Evolutionary conservation across 495 filamentous ascomycete species (phyloP).

Genomic region (Neurospora tetrasperma): DNA sequence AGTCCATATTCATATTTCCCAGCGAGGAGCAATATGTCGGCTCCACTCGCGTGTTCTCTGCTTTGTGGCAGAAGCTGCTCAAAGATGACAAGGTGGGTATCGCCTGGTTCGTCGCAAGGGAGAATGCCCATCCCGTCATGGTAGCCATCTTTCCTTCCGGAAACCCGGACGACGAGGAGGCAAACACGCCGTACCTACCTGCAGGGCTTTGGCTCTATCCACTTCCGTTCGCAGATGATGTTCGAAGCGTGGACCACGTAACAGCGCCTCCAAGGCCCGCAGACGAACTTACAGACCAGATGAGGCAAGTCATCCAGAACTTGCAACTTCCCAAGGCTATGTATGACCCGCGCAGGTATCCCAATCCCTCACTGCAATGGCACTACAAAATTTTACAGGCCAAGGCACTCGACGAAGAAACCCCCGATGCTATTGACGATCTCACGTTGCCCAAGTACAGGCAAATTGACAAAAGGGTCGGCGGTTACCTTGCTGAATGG

Average conservation of each 20-base stretch:
- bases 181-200: constrained; percentile 57
- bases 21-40: constrained; percentile 84
- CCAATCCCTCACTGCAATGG: constrained; percentile 95
- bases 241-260: constrained; percentile 51
- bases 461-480: constrained; percentile 75
- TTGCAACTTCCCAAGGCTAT: constrained; percentile 78
- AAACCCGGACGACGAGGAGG: constrained; percentile 50
- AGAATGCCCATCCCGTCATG: constrained; percentile 65
- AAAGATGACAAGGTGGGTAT: constrained; percentile 67
- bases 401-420: constrained; percentile 82
- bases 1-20: constrained; percentile 87
- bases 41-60: constrained; percentile 84
- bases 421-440: constrained; percentile 72
- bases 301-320: constrained; percentile 73
- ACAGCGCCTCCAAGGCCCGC: constrained; percentile 46
- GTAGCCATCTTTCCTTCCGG: constrained; percentile 71
- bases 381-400: constrained; percentile 93
- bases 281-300: constrained; percentile 62
- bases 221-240: constrained; percentile 84
- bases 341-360: constrained; percentile 80
- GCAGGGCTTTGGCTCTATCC: constrained; percentile 84
- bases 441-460: constrained; percentile 73
- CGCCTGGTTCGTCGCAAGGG: constrained; percentile 81
- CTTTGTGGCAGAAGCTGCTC: constrained; percentile 78
- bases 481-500: constrained; percentile 68